Percentiles rank a stretch among this genome's conserved stretches.
Evolutionary conservation across 345 rosid genomes (phyloP).

Genomic region (Populus deltoides): DNA sequence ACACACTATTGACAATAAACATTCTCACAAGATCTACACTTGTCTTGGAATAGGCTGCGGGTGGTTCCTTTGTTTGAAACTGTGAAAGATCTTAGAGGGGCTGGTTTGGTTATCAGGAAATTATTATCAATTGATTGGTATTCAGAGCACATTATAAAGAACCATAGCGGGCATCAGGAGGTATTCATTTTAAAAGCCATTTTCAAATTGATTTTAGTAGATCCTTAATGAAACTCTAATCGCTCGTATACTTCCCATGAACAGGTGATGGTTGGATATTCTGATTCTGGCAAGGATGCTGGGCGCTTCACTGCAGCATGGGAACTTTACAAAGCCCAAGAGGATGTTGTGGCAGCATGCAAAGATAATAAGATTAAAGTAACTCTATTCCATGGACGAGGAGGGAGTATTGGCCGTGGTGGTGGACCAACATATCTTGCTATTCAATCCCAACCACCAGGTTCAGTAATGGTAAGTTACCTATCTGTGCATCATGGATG

Average conservation of each 20-base stretch:
- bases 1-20: background rate
- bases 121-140: slow-evolving; percentile 94
- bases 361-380: slow-evolving; percentile 83
- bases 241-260: slow-evolving; percentile 16
- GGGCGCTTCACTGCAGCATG: slow-evolving; percentile 99
- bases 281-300: slow-evolving; percentile 98
- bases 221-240: slow-evolving; percentile 1
- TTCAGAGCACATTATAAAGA: slow-evolving; percentile 65
- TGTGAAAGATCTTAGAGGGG: slow-evolving; percentile 82
- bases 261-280: slow-evolving; percentile 98
- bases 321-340: slow-evolving; percentile 99
- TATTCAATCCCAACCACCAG: slow-evolving; percentile 97
- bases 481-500: background rate
- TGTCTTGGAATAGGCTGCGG: slow-evolving; percentile 55
- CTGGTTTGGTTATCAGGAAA: slow-evolving; percentile 82
- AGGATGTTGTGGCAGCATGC: slow-evolving; percentile 95
- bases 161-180: slow-evolving; percentile 93
- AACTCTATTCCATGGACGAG: slow-evolving; percentile 95
- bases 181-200: slow-evolving; percentile 28
- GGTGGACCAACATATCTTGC: slow-evolving; percentile 98
- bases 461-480: slow-evolving; percentile 87
- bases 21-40: slow-evolving; percentile 8
- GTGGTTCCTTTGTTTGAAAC: slow-evolving; percentile 97
- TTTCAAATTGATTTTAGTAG: slow-evolving; percentile 3
- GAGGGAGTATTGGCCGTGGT: slow-evolving; percentile 98